phyloP scores from a whole-genome alignment of 805 yeast genomes.

The Hanseniaspora guilliermondii region DNA sequence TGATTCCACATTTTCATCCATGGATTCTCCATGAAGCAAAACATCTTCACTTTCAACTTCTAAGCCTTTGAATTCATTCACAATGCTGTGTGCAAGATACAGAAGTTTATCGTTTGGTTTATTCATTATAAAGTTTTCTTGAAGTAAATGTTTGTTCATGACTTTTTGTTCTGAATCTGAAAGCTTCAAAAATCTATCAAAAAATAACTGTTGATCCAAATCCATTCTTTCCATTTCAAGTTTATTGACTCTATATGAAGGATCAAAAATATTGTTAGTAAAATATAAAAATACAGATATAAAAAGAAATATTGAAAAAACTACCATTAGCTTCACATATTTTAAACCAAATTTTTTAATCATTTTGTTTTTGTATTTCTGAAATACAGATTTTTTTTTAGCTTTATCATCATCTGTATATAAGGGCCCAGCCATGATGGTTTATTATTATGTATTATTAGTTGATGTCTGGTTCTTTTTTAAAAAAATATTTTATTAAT shows the following conservation, averaged over 20 bases:
- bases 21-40: not conserved
- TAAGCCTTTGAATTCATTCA: slow-evolving; percentile 1
- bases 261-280: not conserved
- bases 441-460: not conserved
- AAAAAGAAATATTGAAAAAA: not conserved
- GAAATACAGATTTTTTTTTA: not conserved
- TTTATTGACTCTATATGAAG: not conserved
- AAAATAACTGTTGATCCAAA: not conserved
- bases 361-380: not conserved
- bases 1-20: not conserved
- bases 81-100: slow-evolving; percentile 1
- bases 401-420: not conserved
- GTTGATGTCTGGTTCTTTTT: too few relatives aligned
- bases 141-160: not conserved
- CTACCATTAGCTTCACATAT: not conserved
- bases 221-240: not conserved
- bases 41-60: not conserved
- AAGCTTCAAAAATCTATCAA: not conserved
- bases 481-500: too few relatives aligned
- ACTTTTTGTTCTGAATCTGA: slow-evolving; percentile 1
- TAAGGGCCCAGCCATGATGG: not conserved
- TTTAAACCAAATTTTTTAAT: not conserved
- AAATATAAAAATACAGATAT: not conserved
- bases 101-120: slow-evolving; percentile 1
- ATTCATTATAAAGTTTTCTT: slow-evolving; percentile 8